phyloP scores from a whole-genome alignment of 2,329 filamentous ascomycete species.

The Myriosclerotinia duriaeana region DNA sequence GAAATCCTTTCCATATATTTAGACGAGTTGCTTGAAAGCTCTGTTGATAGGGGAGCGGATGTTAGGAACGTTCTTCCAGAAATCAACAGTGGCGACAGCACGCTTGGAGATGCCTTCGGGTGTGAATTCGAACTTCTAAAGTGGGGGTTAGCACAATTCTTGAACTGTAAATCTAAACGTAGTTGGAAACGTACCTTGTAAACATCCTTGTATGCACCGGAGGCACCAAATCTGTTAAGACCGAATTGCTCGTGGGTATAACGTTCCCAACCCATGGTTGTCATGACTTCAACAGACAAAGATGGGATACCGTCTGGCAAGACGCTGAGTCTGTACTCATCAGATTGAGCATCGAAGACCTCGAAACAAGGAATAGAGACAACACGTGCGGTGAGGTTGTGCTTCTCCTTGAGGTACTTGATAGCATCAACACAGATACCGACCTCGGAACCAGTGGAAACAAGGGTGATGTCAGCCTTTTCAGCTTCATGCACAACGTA shows the following conservation, averaged over 20 bases:
- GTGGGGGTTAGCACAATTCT: conserved; percentile 43
- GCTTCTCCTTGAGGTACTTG: conserved; percentile 86
- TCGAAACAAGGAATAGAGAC: conserved; percentile 97
- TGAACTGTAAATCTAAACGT: background rate
- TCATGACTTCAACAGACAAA: conserved; percentile 93
- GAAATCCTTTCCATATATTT: conserved; percentile 44
- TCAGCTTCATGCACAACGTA: conserved; percentile 86
- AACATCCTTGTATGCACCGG: conserved; percentile 94
- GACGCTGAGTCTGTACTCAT: conserved; percentile 92
- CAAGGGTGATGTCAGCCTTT: conserved; percentile 81
- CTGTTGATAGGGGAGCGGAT: conserved; percentile 94
- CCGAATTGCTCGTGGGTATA: conserved; percentile 99
- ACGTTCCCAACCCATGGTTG: conserved; percentile 96
- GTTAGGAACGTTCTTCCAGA: conserved; percentile 92
- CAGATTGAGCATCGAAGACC: conserved; percentile 89
- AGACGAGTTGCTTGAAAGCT: conserved; percentile 96
- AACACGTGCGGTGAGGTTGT: conserved; percentile 83
- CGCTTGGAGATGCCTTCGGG: conserved; percentile 96
- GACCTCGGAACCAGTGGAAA: conserved; percentile 96
- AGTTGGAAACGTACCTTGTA: conserved; percentile 67
- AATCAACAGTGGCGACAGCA: conserved; percentile 85
- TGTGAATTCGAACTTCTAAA: conserved; percentile 98
- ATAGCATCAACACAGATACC: conserved; percentile 88
- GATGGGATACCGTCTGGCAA: conserved; percentile 92
- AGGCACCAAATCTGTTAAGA: conserved; percentile 97